Base-by-base conservation (phyloP, 2,329 filamentous ascomycete genomes). In the Penicillium sp. region DNA sequence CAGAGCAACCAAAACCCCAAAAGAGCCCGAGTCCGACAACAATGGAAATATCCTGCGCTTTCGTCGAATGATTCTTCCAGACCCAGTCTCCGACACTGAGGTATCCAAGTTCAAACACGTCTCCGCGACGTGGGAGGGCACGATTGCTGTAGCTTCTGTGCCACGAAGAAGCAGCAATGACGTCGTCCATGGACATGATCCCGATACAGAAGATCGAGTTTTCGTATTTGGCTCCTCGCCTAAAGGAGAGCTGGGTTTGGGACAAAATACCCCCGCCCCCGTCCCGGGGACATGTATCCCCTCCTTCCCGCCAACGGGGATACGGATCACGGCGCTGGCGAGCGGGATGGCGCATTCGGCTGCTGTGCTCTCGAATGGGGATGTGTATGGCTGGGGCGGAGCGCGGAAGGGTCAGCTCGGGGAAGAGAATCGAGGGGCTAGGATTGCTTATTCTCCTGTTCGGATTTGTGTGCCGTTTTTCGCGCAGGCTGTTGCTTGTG, bases 381-480 rank as follows among this genome's bases (percentile, higher is more conserved):
- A 89, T 17, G 87, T 88, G 1, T 96, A 89, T 71, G 93, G 91
- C 2, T 97, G 93, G 93, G 94, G 94, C 0, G 90, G 86, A 66
- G 88, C 89, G 15, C 84, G 91, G 25, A 94, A 96, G 70, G 90
- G 90, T 0, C 93, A 99, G 72, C 77, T 96, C 1, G 93, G 92
- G 0, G 74, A 78, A 42, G 82, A 82, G 0, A 76, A 77, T 29
- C 78, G 77, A 6, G 63, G 55, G 0, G 70, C 76, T 9, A 78
- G 75, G 45, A 73, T 86, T 29, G 71, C 88, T 2, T 81, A 83
- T 75, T 69, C 68, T 17, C 91, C 91, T 6, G 78, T 83, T 10
- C 86, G 80, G 73, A 81, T 96, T 23, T 75, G 77, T 76, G 72
- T 83, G 45, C 58, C 65, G 4, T 96, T 96, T 72, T 77, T 75